These are phyloP conservation scores for Akanthomyces lecanii DNA, from an alignment of 2,329 filamentous ascomycete species.

Conservation along the genomic window DNA sequence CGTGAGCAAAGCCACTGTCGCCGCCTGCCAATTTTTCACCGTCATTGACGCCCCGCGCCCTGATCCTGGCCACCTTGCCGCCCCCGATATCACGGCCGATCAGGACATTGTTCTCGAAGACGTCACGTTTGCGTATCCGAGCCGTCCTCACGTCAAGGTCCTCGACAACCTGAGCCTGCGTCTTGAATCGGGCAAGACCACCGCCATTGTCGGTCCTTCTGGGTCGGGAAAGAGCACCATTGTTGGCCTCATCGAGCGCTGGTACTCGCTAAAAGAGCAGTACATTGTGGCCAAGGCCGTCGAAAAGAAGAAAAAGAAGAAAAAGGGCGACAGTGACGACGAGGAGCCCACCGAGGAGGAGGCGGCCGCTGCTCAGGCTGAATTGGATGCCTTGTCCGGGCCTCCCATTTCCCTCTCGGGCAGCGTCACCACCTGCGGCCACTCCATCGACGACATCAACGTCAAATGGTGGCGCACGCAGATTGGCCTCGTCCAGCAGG, in stretches of 20 bases:
- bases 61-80: constrained; percentile 31
- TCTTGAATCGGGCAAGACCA: constrained; percentile 62
- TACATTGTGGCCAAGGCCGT: constrained; percentile 41
- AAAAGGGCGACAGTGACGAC: constrained; percentile 25
- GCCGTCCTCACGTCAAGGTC: constrained; percentile 58
- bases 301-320: constrained; percentile 34
- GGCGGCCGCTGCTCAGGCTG: constrained; percentile 24
- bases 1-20: constrained; percentile 52
- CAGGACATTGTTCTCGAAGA: constrained; percentile 49
- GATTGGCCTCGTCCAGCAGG: constrained; percentile 64
- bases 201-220: constrained; percentile 69
- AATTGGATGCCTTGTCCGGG: constrained; percentile 32
- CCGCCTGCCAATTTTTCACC: constrained; percentile 54
- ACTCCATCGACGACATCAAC: constrained; percentile 53
- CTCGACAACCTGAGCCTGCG: constrained; percentile 55
- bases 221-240: constrained; percentile 73
- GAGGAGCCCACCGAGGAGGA: constrained; percentile 29
- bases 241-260: constrained; percentile 65
- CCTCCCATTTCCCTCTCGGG: constrained; percentile 43
- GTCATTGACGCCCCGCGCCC: constrained; percentile 47
- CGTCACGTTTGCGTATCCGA: constrained; percentile 71
- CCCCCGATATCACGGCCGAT: constrained; percentile 34
- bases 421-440: constrained; percentile 48
- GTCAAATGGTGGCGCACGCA: constrained; percentile 60
- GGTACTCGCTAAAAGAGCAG: constrained; percentile 60